Evolutionary conservation across 23 red algal species (phyloP).

Genomic region (Agarophyton chilense): DNA sequence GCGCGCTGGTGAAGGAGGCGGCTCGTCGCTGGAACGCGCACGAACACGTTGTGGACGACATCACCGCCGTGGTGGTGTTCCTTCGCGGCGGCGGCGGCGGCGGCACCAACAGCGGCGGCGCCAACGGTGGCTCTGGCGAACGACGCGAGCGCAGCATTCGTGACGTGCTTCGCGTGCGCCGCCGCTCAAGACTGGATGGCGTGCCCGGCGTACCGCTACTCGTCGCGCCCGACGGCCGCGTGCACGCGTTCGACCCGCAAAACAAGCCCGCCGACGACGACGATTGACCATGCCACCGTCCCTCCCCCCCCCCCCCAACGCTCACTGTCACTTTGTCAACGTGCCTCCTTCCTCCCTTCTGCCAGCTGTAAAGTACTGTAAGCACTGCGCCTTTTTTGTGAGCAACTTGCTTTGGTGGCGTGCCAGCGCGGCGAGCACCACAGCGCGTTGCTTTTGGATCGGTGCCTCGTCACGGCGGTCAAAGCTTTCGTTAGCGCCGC

Average conservation of each 20-base stretch:
- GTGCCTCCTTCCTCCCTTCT: no score
- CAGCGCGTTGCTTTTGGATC: background rate
- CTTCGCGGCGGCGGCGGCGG: constrained; percentile 44
- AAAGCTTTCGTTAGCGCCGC: background rate
- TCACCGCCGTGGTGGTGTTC: constrained; percentile 89
- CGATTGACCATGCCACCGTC: no score
- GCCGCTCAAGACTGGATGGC: background rate
- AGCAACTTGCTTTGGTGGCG: no score
- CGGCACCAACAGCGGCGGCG: no score
- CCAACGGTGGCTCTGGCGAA: no score
- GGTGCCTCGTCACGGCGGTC: background rate
- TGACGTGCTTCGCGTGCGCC: constrained; percentile 4
- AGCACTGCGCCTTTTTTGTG: background rate
- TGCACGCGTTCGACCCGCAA: background rate
- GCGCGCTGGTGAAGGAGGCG: constrained; percentile 87
- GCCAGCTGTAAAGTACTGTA: background rate
- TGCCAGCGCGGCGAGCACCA: no score
- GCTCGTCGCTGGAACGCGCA: constrained; percentile 81
- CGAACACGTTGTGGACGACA: constrained; percentile 96
- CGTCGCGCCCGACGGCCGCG: background rate
- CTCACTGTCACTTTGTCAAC: background rate
- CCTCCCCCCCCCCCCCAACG: no score
- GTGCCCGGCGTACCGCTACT: background rate
- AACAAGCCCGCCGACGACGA: background rate
- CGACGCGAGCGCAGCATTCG: background rate